phyloP scores from a whole-genome alignment of 345 rosid species.

The Populus deltoides region DNA sequence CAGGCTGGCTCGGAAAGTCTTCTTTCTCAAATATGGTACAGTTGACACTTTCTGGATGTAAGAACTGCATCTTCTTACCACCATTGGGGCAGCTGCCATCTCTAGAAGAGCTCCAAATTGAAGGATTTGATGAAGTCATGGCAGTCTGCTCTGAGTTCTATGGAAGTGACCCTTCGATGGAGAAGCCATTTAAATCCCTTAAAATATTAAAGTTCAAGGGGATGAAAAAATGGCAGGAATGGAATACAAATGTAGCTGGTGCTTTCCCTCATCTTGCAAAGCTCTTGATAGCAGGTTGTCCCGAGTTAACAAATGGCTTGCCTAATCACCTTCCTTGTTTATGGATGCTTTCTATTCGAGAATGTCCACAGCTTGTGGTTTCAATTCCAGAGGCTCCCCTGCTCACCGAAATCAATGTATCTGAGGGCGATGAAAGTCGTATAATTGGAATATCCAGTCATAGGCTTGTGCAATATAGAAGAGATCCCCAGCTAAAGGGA shows the following conservation, averaged over 20 bases:
- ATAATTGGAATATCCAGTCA: no score
- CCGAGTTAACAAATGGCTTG: background rate
- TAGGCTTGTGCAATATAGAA: no score
- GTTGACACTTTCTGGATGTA: background rate
- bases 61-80: background rate
- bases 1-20: constrained; percentile 1
- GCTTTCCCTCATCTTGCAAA: constrained; percentile 6
- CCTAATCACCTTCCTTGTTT: constrained; percentile 10
- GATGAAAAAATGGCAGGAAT: background rate
- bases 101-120: background rate
- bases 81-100: constrained; percentile 11
- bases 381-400: background rate
- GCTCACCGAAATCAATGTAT: background rate
- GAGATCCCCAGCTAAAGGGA: background rate
- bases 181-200: background rate
- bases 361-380: background rate
- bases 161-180: background rate
- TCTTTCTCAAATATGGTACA: background rate
- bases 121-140: background rate
- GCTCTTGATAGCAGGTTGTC: constrained; percentile 3
- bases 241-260: background rate
- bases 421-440: no score
- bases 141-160: background rate
- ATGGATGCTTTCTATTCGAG: background rate
- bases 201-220: background rate